Percentiles rank a stretch among this genome's conserved stretches.
phyloP scores from a whole-genome alignment of 2,329 filamentous ascomycete species.

The Trichocomaceae sp. region DNA sequence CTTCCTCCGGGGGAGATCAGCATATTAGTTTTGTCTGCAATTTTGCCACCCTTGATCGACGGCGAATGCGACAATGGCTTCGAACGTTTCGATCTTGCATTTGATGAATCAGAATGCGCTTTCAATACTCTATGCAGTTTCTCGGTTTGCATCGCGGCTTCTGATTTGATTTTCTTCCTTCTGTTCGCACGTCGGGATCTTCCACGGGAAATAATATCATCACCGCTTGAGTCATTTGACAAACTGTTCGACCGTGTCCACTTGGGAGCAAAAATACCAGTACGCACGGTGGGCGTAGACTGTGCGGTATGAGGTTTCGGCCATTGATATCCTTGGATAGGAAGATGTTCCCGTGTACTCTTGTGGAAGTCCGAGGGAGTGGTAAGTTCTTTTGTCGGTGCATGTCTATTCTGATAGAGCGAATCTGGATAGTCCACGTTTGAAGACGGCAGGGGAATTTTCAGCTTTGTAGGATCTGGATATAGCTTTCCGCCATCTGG shows the following conservation, averaged over 20 bases:
- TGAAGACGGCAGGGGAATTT: slow-evolving; percentile 20
- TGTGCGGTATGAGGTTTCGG: slow-evolving; percentile 55
- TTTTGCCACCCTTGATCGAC: slow-evolving; percentile 44
- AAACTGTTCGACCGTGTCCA: slow-evolving; percentile 47
- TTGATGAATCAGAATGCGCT: slow-evolving; percentile 11
- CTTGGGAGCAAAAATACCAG: slow-evolving; percentile 45
- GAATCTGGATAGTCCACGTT: slow-evolving; percentile 10
- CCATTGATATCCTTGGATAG: slow-evolving; percentile 50
- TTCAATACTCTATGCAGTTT: slow-evolving; percentile 3
- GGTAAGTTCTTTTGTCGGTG: slow-evolving; percentile 17
- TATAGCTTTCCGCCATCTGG: slow-evolving; percentile 67
- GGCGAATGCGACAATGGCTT: not conserved
- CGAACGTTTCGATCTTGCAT: not conserved
- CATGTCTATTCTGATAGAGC: not conserved
- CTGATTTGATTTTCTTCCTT: slow-evolving; percentile 10
- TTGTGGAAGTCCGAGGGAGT: slow-evolving; percentile 37
- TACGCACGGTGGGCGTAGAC: slow-evolving; percentile 51
- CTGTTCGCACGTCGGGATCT: slow-evolving; percentile 13
- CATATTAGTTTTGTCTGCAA: slow-evolving; percentile 37
- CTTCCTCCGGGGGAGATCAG: slow-evolving; percentile 48
- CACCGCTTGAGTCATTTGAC: slow-evolving; percentile 54
- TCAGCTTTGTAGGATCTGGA: slow-evolving; percentile 23
- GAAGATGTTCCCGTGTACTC: slow-evolving; percentile 37
- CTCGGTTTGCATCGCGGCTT: slow-evolving; percentile 9
- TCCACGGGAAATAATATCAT: slow-evolving; percentile 16